phyloP scores from a whole-genome alignment of 129 eudicot genomes.

The Helianthus tuberosus region DNA sequence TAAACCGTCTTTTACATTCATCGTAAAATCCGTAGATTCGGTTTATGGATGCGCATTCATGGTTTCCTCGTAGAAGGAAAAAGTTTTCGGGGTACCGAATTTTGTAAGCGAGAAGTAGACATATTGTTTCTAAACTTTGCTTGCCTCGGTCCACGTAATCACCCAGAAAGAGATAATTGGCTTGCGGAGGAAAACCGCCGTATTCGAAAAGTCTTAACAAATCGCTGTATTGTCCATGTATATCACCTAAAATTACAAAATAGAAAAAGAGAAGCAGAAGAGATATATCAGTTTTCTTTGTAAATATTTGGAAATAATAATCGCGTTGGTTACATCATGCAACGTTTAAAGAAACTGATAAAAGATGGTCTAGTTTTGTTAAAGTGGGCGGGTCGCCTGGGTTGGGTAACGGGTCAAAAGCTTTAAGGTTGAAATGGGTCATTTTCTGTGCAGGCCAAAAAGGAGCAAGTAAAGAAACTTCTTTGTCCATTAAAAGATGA shows the following conservation, averaged over 20 bases:
- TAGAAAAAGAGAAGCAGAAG: not conserved
- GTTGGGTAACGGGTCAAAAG: too few species aligned
- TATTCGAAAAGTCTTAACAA: conserved; percentile 77
- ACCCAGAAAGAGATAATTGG: conserved; percentile 81
- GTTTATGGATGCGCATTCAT: conserved; percentile 84
- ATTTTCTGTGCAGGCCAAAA: not conserved
- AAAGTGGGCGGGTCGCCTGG: too few species aligned
- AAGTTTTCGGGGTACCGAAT: conserved; percentile 81
- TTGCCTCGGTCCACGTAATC: conserved; percentile 88
- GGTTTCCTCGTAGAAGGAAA: conserved; percentile 85
- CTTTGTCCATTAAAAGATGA: not conserved
- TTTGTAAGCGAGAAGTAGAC: conserved; percentile 84
- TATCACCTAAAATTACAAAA: conserved; percentile 60
- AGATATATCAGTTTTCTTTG: too few species aligned
- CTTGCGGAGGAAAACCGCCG: conserved; percentile 80
- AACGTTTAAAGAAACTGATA: too few species aligned
- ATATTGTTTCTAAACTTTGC: conserved; percentile 87
- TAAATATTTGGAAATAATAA: too few species aligned
- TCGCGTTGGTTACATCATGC: too few species aligned
- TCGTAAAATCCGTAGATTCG: conserved; percentile 86
- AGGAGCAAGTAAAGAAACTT: not conserved
- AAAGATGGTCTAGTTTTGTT: too few species aligned
- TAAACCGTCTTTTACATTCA: conserved; percentile 84
- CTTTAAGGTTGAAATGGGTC: too few species aligned
- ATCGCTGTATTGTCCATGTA: conserved; percentile 89